These are phyloP conservation scores for Pythium monospermum DNA, from an alignment of 352 stramenopile genomes.

Conservation along the genomic window DNA sequence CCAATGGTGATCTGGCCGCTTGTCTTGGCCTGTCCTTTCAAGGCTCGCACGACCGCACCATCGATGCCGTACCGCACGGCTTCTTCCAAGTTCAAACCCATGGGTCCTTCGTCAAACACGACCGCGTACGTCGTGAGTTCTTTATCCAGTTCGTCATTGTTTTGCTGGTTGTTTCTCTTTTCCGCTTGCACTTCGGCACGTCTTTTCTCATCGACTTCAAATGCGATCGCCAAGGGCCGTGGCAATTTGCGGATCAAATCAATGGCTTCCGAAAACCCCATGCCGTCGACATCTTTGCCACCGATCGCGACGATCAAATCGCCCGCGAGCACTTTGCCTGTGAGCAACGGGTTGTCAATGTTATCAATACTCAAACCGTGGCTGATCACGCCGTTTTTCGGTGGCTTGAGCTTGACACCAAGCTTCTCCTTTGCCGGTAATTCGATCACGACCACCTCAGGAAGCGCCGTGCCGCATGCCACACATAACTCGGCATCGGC, in stretches of 20 bases:
- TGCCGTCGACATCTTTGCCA: conserved; percentile 63
- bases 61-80: conserved; percentile 79
- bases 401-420: conserved; percentile 81
- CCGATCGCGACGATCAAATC: conserved; percentile 85
- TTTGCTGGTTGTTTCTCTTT: conserved; percentile 56
- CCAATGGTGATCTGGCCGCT: conserved; percentile 79
- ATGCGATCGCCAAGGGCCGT: conserved; percentile 70
- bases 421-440: conserved; percentile 82
- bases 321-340: conserved; percentile 75
- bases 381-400: conserved; percentile 74
- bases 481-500: too few species aligned
- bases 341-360: conserved; percentile 81
- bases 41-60: conserved; percentile 67
- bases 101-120: conserved; percentile 79
- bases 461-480: neutral
- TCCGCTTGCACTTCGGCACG: conserved; percentile 50
- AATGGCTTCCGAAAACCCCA: conserved; percentile 80
- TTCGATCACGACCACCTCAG: conserved; percentile 68
- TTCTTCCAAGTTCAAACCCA: conserved; percentile 84
- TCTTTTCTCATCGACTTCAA: conserved; percentile 69
- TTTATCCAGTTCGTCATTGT: conserved; percentile 70
- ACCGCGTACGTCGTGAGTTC: conserved; percentile 81
- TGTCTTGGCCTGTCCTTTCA: conserved; percentile 81
- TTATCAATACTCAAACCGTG: conserved; percentile 84
- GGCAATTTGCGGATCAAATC: conserved; percentile 83